These are phyloP conservation scores for Nidularia pulvinata DNA, from an alignment of 768 basidiomycete genomes.

Conservation along the genomic window DNA sequence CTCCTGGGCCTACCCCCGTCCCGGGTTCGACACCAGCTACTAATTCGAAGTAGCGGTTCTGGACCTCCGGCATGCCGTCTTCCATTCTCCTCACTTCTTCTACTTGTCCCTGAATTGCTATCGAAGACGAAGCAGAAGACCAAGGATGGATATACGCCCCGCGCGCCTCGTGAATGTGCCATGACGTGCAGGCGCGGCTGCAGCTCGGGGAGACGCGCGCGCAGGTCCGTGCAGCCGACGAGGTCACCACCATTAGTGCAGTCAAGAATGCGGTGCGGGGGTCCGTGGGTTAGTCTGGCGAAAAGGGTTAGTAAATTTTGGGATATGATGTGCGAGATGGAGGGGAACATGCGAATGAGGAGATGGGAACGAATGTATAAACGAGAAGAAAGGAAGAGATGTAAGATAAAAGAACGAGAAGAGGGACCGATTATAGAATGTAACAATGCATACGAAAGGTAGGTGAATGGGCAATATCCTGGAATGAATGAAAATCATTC, in stretches of 20 bases:
- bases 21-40: not conserved
- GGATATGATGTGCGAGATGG: too few relatives aligned
- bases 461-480: too few relatives aligned
- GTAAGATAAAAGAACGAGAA: not conserved
- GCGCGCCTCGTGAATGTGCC: conserved; percentile 72
- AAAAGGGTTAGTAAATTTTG: not conserved
- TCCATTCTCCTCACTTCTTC: too few relatives aligned
- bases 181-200: conserved; percentile 48
- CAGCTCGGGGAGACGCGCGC: conserved; percentile 32
- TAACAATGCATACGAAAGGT: too few relatives aligned
- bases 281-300: conserved; percentile 57
- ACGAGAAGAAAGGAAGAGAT: not conserved
- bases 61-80: too few relatives aligned
- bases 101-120: too few relatives aligned
- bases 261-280: conserved; percentile 54
- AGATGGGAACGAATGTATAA: too few relatives aligned
- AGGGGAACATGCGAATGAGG: too few relatives aligned
- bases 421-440: too few relatives aligned
- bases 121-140: too few relatives aligned
- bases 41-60: not conserved
- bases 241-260: conserved; percentile 25
- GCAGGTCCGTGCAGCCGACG: conserved; percentile 52
- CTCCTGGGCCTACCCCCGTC: not conserved
- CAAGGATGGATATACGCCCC: conserved; percentile 36
- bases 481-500: too few relatives aligned